Conservation (phyloP, 176 grass and related monocot genomes). For the Hsuehochloa calcarea region DNA sequence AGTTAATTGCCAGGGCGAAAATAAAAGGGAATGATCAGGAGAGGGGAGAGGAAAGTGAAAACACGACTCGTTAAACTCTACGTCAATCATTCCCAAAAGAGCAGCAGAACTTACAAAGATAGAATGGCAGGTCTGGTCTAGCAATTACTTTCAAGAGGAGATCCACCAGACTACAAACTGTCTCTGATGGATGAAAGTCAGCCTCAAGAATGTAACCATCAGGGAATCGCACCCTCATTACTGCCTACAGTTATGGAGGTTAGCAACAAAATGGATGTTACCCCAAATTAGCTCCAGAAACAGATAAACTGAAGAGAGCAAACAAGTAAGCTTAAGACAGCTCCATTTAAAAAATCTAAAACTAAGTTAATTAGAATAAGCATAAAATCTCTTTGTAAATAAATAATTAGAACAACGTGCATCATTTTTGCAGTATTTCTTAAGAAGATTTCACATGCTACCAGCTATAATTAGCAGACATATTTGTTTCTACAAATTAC, state of each 20-base stretch:
- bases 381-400: not conserved
- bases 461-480: constrained; percentile 1
- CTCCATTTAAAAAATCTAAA: not conserved
- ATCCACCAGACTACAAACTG: constrained; percentile 72
- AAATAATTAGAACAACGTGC: not conserved
- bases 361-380: not conserved
- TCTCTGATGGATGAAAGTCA: constrained; percentile 74
- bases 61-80: not conserved
- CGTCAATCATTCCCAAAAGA: constrained; percentile 1
- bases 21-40: not conserved
- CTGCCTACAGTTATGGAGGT: constrained; percentile 51
- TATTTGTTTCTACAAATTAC: not conserved
- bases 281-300: not conserved
- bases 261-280: constrained; percentile 7
- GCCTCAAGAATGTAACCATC: constrained; percentile 93
- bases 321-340: not conserved
- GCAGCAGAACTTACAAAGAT: constrained; percentile 76
- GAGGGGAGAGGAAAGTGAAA: not conserved
- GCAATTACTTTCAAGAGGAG: constrained; percentile 81
- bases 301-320: not conserved
- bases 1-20: not conserved
- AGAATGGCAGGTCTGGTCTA: constrained; percentile 89
- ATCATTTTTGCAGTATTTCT: not conserved
- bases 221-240: constrained; percentile 80
- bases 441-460: not conserved